phyloP scores from a whole-genome alignment of 2,329 filamentous ascomycete genomes.

The Phialophora expanda region DNA sequence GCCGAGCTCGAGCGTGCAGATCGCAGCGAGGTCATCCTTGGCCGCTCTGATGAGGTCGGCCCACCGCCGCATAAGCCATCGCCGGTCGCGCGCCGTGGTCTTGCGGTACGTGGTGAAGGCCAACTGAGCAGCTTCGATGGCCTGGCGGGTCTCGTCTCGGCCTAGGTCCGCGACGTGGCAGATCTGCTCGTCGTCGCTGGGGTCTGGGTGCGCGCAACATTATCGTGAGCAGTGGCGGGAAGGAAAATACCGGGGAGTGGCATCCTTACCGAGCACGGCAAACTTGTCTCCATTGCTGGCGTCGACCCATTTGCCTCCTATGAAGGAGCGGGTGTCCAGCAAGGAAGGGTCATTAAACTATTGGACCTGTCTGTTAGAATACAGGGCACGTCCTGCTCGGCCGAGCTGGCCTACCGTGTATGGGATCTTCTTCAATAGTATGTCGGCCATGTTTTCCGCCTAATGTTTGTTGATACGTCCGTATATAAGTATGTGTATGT shows the following conservation, averaged over 20 bases:
- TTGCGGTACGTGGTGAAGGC: conserved; percentile 68
- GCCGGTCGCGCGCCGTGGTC: conserved; percentile 64
- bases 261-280: conserved; percentile 15
- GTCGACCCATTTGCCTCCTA: conserved; percentile 21
- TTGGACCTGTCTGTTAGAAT: background rate
- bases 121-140: conserved; percentile 79
- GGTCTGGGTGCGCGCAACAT: background rate
- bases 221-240: background rate
- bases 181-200: conserved; percentile 19
- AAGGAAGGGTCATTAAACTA: conserved; percentile 24
- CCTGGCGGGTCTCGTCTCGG: conserved; percentile 47
- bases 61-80: conserved; percentile 69
- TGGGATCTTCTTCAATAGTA: conserved; percentile 18
- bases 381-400: background rate
- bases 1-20: conserved; percentile 65
- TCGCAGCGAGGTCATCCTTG: conserved; percentile 60
- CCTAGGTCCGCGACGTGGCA: conserved; percentile 24
- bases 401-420: conserved; percentile 11
- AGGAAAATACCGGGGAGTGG: background rate
- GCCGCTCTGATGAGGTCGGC: conserved; percentile 69
- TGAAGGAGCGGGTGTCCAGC: conserved; percentile 18
- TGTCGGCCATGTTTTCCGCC: conserved; percentile 6
- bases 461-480: background rate
- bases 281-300: conserved; percentile 13
- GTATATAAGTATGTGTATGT: background rate